Percentiles rank a stretch among this genome's conserved stretches.
Conservation (phyloP, 345 rosid species). For the Acer negundo region DNA sequence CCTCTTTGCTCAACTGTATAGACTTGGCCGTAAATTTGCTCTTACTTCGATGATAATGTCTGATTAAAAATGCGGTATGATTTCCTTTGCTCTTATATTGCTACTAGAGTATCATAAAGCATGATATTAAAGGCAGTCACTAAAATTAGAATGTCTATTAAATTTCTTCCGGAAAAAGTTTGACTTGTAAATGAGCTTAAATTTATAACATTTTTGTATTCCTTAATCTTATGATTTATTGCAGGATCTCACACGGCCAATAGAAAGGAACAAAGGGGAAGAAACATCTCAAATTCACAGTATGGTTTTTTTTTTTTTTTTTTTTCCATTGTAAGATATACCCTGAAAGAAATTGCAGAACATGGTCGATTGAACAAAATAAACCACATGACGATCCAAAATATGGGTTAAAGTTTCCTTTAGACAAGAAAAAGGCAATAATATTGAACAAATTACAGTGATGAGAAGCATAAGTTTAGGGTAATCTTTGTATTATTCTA, state of each 20-base stretch:
- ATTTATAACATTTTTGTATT: background rate
- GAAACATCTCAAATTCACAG: conserved; percentile 23
- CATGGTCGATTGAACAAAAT: background rate
- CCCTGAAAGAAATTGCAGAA: background rate
- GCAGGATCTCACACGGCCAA: conserved; percentile 35
- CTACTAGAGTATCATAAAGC: background rate
- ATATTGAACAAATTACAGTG: background rate
- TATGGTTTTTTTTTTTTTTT: conserved; percentile 24
- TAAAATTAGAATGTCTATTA: background rate
- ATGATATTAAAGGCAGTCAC: background rate
- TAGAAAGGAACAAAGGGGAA: conserved; percentile 23
- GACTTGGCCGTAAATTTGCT: no score
- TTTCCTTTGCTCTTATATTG: background rate
- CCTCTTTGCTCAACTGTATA: no score
- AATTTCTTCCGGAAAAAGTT: background rate
- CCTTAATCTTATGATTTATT: background rate
- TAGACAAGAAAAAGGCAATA: no score
- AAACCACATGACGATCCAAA: background rate
- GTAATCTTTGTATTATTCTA: background rate
- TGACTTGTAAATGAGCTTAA: background rate
- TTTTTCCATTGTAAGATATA: background rate
- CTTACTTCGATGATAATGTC: no score
- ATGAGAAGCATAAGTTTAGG: background rate
- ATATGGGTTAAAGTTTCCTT: no score
- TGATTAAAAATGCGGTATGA: no score